These are phyloP conservation scores for Aechmea fasciata DNA, from an alignment of 176 grass and related monocot genomes.

Conservation along the genomic window DNA sequence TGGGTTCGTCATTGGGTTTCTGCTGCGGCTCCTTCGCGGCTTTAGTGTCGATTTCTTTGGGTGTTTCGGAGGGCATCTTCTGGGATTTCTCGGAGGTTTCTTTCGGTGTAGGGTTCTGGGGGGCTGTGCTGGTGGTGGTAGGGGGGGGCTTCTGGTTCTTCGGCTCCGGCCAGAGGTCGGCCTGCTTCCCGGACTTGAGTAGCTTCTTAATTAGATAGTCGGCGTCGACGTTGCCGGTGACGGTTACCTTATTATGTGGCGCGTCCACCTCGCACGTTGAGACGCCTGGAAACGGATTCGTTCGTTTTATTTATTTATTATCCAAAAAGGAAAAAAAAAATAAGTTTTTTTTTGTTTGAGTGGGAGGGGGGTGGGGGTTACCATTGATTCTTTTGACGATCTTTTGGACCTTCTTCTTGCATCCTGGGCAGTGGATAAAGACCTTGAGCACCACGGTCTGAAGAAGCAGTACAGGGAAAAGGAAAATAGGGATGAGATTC, in stretches of 20 bases:
- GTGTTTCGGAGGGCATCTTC: background rate
- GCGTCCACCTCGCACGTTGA: constrained; percentile 43
- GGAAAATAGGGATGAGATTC: background rate
- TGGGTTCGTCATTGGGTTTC: constrained; percentile 5
- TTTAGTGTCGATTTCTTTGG: constrained; percentile 16
- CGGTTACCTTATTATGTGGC: constrained; percentile 43
- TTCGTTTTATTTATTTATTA: background rate
- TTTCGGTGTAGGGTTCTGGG: constrained; percentile 20
- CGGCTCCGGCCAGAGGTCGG: constrained; percentile 35
- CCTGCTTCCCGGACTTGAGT: constrained; percentile 54
- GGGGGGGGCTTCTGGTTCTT: constrained; percentile 9
- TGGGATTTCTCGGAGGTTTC: constrained; percentile 16
- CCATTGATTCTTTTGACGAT: constrained; percentile 33
- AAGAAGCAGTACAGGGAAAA: background rate
- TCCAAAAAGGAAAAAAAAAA: background rate
- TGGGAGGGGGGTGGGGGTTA: background rate
- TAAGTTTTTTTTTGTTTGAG: no score
- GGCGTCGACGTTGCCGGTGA: constrained; percentile 34
- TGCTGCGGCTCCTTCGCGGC: background rate
- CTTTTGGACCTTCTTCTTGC: constrained; percentile 68
- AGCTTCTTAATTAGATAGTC: constrained; percentile 36
- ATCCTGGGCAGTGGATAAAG: constrained; percentile 60
- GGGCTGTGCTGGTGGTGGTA: no score
- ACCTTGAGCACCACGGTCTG: constrained; percentile 48
- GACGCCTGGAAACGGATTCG: constrained; percentile 16